Conservation (phyloP, 768 basidiomycete genomes). For the Collybia nuda region DNA sequence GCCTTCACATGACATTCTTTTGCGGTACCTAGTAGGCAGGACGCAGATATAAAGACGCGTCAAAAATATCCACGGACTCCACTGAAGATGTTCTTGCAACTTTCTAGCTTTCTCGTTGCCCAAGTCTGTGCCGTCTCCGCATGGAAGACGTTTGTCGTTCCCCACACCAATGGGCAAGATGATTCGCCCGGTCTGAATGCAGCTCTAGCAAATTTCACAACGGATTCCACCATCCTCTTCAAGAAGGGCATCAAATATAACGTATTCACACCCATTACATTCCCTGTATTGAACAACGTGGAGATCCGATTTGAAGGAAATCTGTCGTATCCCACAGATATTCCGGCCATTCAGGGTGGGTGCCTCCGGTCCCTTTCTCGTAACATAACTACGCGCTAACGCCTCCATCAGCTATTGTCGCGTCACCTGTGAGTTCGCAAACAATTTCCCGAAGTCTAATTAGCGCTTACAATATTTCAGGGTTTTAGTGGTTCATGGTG, state of each 20-base stretch:
- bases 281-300: slow-evolving; percentile 54
- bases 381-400: not conserved
- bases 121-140: slow-evolving; percentile 24
- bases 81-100: slow-evolving; percentile 7
- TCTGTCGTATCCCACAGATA: slow-evolving; percentile 51
- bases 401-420: slow-evolving; percentile 36
- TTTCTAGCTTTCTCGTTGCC: slow-evolving; percentile 17
- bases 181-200: slow-evolving; percentile 50
- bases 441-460: not conserved
- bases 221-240: slow-evolving; percentile 56
- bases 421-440: slow-evolving; percentile 35
- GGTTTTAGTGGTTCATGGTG: slow-evolving; percentile 47
- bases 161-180: slow-evolving; percentile 45
- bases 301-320: slow-evolving; percentile 60
- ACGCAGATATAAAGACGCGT: not conserved
- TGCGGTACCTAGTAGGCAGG: not conserved
- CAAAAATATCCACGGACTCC: not conserved
- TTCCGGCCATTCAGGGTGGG: slow-evolving; percentile 49
- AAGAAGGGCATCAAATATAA: slow-evolving; percentile 58
- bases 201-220: slow-evolving; percentile 38
- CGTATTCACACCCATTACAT: slow-evolving; percentile 58
- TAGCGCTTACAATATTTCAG: slow-evolving; percentile 18
- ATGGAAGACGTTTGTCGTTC: slow-evolving; percentile 52
- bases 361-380: not conserved
- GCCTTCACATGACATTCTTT: too few relatives aligned